phyloP scores from a whole-genome alignment of 305 asterid species.

The Euphrasia arctica region DNA sequence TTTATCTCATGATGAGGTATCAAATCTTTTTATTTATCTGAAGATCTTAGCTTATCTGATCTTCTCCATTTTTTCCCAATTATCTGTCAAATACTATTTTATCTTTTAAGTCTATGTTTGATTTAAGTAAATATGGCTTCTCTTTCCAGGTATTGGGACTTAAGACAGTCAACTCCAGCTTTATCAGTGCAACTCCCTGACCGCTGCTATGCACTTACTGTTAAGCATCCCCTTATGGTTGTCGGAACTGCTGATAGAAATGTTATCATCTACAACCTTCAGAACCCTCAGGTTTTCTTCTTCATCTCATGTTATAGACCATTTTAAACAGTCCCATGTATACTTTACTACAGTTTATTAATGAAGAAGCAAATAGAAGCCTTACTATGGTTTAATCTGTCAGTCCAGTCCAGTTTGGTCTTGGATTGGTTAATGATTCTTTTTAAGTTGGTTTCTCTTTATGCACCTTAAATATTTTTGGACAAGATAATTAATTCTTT shows the following conservation, averaged over 20 bases:
- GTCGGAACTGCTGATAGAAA: conserved; percentile 79
- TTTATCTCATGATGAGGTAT: neutral
- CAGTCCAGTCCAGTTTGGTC: neutral
- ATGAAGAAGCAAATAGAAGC: neutral
- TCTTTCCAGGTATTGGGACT: conserved; percentile 72
- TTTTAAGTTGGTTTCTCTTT: neutral
- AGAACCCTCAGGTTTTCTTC: conserved; percentile 72
- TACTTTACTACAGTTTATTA: neutral
- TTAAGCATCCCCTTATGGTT: conserved; percentile 78
- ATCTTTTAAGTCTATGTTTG: conserved; percentile 8
- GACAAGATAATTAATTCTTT: neutral
- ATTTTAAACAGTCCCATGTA: conserved; percentile 9
- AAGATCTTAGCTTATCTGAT: conserved; percentile 1
- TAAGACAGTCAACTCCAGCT: conserved; percentile 71
- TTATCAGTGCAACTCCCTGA: conserved; percentile 76
- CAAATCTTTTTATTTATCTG: neutral
- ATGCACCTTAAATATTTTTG: neutral
- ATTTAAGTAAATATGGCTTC: conserved; percentile 13
- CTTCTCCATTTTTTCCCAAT: neutral
- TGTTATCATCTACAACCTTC: conserved; percentile 68
- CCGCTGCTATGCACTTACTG: conserved; percentile 80
- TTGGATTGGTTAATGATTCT: neutral
- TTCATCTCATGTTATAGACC: conserved; percentile 13
- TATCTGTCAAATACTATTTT: neutral
- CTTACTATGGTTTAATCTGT: neutral